Percentiles rank a stretch among this genome's conserved stretches.
Evolutionary conservation across 1,139 yeast species (phyloP).

Genomic region (Pichia sp.): DNA sequence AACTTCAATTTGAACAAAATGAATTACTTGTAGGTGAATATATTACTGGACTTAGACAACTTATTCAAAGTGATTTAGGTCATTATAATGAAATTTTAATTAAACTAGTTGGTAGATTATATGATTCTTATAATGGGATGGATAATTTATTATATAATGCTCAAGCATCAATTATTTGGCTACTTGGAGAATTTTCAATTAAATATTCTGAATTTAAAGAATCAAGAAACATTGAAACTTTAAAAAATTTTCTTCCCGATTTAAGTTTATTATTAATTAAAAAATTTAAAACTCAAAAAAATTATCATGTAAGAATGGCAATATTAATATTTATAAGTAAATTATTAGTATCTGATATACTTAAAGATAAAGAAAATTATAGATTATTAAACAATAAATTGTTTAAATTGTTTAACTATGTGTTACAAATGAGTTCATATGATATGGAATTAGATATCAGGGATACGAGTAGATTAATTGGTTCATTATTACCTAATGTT

Average conservation of each 20-base stretch:
- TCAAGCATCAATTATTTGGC: constrained; percentile 82
- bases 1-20: constrained; percentile 19
- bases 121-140: constrained; percentile 9
- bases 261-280: constrained; percentile 57
- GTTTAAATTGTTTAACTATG: constrained; percentile 55
- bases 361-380: constrained; percentile 17
- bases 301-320: constrained; percentile 55
- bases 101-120: constrained; percentile 34
- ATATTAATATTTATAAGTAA: constrained; percentile 71
- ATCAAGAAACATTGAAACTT: constrained; percentile 23
- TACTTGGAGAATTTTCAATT: constrained; percentile 72
- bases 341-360: constrained; percentile 40
- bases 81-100: constrained; percentile 38
- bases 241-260: constrained; percentile 46
- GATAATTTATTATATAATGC: constrained; percentile 37
- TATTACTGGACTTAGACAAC: constrained; percentile 45
- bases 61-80: constrained; percentile 59
- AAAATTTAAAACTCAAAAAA: constrained; percentile 45
- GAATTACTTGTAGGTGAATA: constrained; percentile 27
- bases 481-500: constrained; percentile 39
- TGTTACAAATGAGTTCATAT: constrained; percentile 61
- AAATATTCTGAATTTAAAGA: constrained; percentile 10
- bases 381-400: constrained; percentile 33
- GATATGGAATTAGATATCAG: constrained; percentile 76
- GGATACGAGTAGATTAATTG: constrained; percentile 75